phyloP scores from a whole-genome alignment of 2,329 filamentous ascomycete genomes.

The Lanzia echinophila region DNA sequence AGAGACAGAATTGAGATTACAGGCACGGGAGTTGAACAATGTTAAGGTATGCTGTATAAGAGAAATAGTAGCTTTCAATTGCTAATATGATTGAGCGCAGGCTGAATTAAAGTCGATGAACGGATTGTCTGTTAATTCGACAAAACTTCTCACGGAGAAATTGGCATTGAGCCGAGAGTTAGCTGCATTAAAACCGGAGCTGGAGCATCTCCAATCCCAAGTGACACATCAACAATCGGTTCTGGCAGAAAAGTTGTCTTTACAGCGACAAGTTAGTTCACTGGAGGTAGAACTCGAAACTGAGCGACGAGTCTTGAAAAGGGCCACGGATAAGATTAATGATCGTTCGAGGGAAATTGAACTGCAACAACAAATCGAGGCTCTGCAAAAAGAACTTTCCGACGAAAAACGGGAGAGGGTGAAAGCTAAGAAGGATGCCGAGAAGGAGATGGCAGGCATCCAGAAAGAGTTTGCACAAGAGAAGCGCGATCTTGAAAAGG shows the following conservation, averaged over 20 bases:
- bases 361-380: constrained; percentile 37
- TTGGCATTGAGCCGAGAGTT: constrained; percentile 54
- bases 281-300: constrained; percentile 77
- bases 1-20: constrained; percentile 40
- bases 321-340: constrained; percentile 40
- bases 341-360: constrained; percentile 35
- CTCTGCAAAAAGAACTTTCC: constrained; percentile 32
- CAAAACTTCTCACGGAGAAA: constrained; percentile 62
- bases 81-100: constrained; percentile 36
- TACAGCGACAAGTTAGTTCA: constrained; percentile 71
- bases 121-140: constrained; percentile 59
- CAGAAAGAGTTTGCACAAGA: constrained; percentile 32
- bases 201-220: constrained; percentile 56
- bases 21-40: constrained; percentile 47
- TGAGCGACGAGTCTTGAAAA: constrained; percentile 64
- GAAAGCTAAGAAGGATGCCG: constrained; percentile 26
- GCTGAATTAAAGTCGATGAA: constrained; percentile 65
- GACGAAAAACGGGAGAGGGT: constrained; percentile 28
- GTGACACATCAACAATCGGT: constrained; percentile 56
- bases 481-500: constrained; percentile 26
- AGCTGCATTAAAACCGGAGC: constrained; percentile 50
- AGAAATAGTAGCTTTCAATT: background rate
- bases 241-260: constrained; percentile 69
- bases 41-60: constrained; percentile 41
- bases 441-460: constrained; percentile 33